Evolutionary conservation across 2,329 filamentous ascomycete species (phyloP).

Genomic region (Intubia oerlemansii): DNA sequence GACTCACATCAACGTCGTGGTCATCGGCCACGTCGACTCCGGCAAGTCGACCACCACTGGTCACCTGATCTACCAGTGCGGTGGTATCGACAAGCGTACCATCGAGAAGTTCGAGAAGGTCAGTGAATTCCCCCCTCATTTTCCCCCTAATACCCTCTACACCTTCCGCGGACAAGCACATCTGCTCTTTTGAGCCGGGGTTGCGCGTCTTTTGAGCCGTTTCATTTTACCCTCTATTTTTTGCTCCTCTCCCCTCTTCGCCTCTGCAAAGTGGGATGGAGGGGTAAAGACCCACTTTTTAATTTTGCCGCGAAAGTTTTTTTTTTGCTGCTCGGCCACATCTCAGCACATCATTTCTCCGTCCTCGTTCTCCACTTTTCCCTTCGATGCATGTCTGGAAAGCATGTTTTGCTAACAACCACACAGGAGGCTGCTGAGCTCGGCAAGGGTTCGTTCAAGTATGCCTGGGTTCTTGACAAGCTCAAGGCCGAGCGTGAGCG

Average conservation of each 20-base stretch:
- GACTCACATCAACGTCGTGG: constrained; percentile 65
- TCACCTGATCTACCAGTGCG: constrained; percentile 99
- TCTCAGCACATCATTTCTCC: neutral
- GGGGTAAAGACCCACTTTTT: constrained; percentile 4
- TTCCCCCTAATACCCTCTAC: too few relatives aligned
- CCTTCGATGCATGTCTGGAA: too few relatives aligned
- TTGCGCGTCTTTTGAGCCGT: constrained; percentile 1
- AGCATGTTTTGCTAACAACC: constrained; percentile 4
- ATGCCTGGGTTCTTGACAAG: constrained; percentile 99
- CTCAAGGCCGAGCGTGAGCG: constrained; percentile 99
- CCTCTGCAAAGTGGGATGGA: constrained; percentile 8
- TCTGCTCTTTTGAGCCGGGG: too few relatives aligned
- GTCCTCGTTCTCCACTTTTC: neutral
- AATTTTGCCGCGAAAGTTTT: constrained; percentile 6
- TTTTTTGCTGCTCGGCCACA: constrained; percentile 3
- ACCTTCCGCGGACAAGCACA: too few relatives aligned
- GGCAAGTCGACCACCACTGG: constrained; percentile 92
- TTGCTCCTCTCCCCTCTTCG: constrained; percentile 1
- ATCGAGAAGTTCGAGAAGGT: constrained; percentile 99
- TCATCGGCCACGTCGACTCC: constrained; percentile 78
- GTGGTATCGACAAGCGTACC: constrained; percentile 99
- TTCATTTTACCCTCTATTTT: constrained; percentile 5
- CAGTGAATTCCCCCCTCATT: constrained; percentile 16
- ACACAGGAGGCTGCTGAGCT: constrained; percentile 88
- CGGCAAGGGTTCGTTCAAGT: constrained; percentile 99